A percentile compares a stretch with the other conserved stretches of the same genome.
Conservation (phyloP, 2,329 filamentous ascomycete genomes). For the Apiospora kogelbergensis region DNA sequence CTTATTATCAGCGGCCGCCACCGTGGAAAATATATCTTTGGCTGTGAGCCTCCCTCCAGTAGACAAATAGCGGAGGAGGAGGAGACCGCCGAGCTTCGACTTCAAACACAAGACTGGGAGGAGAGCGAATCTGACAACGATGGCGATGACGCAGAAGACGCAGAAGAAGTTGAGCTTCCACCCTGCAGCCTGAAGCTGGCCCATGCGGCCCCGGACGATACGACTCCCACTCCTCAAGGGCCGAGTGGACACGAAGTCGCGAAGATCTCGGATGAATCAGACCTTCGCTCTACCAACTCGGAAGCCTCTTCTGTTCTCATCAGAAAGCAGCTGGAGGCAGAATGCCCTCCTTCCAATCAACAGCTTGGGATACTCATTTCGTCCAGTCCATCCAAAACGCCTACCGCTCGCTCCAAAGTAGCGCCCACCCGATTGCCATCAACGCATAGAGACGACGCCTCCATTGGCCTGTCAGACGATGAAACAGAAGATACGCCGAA, state of each 20-base stretch:
- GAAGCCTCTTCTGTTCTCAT: constrained; percentile 23
- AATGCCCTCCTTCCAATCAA: constrained; percentile 23
- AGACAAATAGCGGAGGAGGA: constrained; percentile 18
- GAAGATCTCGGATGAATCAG: not conserved
- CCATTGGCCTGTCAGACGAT: not conserved
- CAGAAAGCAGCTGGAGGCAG: constrained; percentile 18
- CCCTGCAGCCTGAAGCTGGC: not conserved
- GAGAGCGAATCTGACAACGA: not conserved
- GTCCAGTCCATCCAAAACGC: constrained; percentile 20
- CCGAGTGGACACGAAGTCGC: not conserved
- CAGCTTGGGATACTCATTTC: constrained; percentile 22
- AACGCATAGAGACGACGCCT: not conserved
- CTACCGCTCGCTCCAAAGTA: not conserved
- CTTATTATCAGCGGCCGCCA: constrained; percentile 20
- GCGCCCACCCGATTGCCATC: not conserved
- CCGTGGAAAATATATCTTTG: constrained; percentile 19
- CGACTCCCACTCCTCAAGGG: not conserved
- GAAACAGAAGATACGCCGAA: not conserved
- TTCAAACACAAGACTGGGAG: not conserved
- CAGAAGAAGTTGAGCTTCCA: not conserved
- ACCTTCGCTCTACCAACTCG: constrained; percentile 17
- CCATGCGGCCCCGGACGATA: not conserved
- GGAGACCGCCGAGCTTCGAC: constrained; percentile 10
- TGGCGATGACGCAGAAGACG: not conserved
- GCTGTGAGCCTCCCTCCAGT: constrained; percentile 18